These are phyloP conservation scores for Sophora flavescens DNA, from an alignment of 306 rosid genomes.

Conservation along the genomic window DNA sequence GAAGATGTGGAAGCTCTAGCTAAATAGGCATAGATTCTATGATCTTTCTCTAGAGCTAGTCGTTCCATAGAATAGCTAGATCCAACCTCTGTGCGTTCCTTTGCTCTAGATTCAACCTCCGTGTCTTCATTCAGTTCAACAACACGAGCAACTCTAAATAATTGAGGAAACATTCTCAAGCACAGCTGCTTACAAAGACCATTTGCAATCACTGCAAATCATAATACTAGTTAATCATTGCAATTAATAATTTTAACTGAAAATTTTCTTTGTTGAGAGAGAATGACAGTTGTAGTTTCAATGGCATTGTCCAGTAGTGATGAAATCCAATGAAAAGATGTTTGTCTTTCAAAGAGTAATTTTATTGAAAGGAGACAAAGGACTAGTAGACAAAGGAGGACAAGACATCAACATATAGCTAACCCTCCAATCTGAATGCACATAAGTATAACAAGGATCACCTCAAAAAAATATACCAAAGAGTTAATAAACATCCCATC, in stretches of 20 bases:
- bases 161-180: slow-evolving; percentile 84
- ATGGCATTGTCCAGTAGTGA: not conserved
- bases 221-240: slow-evolving; percentile 42
- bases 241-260: slow-evolving; percentile 26
- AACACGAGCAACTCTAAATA: slow-evolving; percentile 63
- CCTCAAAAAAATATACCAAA: not conserved
- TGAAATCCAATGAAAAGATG: slow-evolving; percentile 16
- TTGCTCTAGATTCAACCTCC: slow-evolving; percentile 64
- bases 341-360: not conserved
- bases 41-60: slow-evolving; percentile 65
- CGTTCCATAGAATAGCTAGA: slow-evolving; percentile 67
- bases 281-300: slow-evolving; percentile 17
- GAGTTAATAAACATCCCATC: not conserved
- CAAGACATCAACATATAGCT: not conserved
- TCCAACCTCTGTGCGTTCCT: slow-evolving; percentile 63
- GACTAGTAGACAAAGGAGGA: not conserved
- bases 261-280: slow-evolving; percentile 17
- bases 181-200: slow-evolving; percentile 79
- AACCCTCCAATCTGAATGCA: not conserved
- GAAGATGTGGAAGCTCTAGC: slow-evolving; percentile 51
- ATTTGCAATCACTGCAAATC: slow-evolving; percentile 74
- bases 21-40: slow-evolving; percentile 68
- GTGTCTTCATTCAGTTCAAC: slow-evolving; percentile 59
- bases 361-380: not conserved
- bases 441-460: slow-evolving; percentile 3